Evolutionary conservation across 2,329 filamentous ascomycete species (phyloP).

Genomic region (Ceratocystis destructans): DNA sequence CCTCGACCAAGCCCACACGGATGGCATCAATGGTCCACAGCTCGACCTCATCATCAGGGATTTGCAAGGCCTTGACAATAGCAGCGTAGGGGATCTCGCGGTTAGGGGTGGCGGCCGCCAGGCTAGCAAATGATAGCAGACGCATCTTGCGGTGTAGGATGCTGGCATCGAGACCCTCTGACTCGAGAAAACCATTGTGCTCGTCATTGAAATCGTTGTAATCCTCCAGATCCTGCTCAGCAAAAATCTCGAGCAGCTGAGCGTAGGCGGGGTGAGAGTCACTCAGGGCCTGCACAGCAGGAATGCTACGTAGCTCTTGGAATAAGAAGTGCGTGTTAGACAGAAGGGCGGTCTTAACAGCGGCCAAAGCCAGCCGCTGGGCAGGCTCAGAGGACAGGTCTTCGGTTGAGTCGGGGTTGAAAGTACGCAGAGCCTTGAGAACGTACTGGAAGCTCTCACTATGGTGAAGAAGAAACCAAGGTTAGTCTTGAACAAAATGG

Average conservation of each 20-base stretch:
- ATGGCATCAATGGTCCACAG: slow-evolving; percentile 99
- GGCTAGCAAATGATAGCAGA: slow-evolving; percentile 77
- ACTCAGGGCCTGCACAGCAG: slow-evolving; percentile 72
- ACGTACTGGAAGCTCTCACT: slow-evolving; percentile 55
- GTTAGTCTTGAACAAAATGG: background rate
- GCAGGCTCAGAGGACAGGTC: slow-evolving; percentile 46
- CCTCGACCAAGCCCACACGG: slow-evolving; percentile 86
- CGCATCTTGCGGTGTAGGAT: slow-evolving; percentile 90
- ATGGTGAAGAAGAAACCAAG: background rate
- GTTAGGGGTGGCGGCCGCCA: slow-evolving; percentile 69
- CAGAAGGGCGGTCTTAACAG: slow-evolving; percentile 40
- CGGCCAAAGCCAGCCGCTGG: slow-evolving; percentile 45
- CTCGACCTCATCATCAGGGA: slow-evolving; percentile 75
- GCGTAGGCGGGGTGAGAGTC: slow-evolving; percentile 75
- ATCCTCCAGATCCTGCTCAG: slow-evolving; percentile 84
- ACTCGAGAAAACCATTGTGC: slow-evolving; percentile 72
- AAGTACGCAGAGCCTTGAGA: slow-evolving; percentile 47
- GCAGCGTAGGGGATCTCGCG: slow-evolving; percentile 78
- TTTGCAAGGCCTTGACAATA: slow-evolving; percentile 74
- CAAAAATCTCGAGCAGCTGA: slow-evolving; percentile 90
- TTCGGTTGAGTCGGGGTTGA: slow-evolving; percentile 41
- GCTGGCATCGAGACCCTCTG: slow-evolving; percentile 56
- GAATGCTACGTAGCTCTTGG: slow-evolving; percentile 67
- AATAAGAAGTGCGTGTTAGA: slow-evolving; percentile 51
- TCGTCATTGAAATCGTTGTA: slow-evolving; percentile 92